Evolutionary conservation across 768 basidiomycete genomes (phyloP), one percentile per base, ranked within the genome.

Genomic region (Obba rivulosa): DNA sequence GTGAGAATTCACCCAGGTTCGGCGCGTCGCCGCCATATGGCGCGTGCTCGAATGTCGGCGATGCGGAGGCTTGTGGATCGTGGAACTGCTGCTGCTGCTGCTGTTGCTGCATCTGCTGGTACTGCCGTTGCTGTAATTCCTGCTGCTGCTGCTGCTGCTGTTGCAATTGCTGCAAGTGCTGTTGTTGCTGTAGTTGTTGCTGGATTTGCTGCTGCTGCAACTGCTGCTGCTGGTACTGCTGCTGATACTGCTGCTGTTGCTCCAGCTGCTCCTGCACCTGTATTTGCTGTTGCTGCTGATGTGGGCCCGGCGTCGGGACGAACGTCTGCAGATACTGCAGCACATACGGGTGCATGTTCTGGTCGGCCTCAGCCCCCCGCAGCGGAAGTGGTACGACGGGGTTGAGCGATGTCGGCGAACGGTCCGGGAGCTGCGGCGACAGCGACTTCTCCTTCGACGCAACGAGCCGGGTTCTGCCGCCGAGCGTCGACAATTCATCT

Each of bases 331-430:
- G 64, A 58, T 89, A 89, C 51, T 83, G 81, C 45, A 81, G 69
- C 2, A 88, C 76, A n/a, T 65, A 78, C 8, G 80, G 80, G 52
- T 86, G 78, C 17, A 83, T 70, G 18, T 73, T 70, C 21, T 75
- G 49, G 20, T 48, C 46, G 8, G 41, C 69, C 42, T 70, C 62
- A 13, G 72, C 71, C 3, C 77, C 69, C 17, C 76, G 72, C 35
- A 88, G 60, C 2, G 85, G 84, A 4, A 88, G 67, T 16, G 87
- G 86, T 8, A 88, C 81, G 21, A 87, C 74, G 2, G 86, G 86
- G 55, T 86, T 82, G 41, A 73, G 75, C 9, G 85, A 80, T n/a
- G 70, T 77, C 8, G 87, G 87, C 8, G 86, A 88, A 36, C 80
- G 76, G 20, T 86, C 80, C 41, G 78, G 52, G 43, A 67, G 49